phyloP scores from a whole-genome alignment of 2,329 filamentous ascomycete genomes.

The Sarocladiaceae sp. region DNA sequence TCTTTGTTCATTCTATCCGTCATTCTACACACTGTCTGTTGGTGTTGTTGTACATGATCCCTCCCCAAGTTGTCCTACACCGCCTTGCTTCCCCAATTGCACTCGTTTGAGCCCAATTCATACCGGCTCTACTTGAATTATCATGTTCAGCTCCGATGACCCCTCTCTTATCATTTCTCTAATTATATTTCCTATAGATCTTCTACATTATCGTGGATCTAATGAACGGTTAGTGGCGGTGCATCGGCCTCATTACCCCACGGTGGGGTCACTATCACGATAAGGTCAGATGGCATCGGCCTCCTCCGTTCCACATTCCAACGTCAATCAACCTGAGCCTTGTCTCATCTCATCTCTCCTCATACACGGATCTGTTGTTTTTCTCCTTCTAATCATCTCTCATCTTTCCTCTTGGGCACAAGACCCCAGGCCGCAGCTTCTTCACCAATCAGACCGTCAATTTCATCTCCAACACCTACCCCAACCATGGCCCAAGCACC shows the following conservation, averaged over 20 bases:
- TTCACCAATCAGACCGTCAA: background rate
- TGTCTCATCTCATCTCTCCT: background rate
- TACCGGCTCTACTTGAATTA: too few relatives aligned
- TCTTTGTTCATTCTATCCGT: too few relatives aligned
- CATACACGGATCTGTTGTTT: too few relatives aligned
- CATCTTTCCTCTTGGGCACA: background rate
- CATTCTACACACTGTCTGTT: too few relatives aligned
- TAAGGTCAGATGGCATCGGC: too few relatives aligned
- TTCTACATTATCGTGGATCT: background rate
- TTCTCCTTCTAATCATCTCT: background rate
- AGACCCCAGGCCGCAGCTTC: background rate
- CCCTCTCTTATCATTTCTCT: background rate
- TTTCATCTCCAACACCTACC: background rate
- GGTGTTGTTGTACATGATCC: too few relatives aligned
- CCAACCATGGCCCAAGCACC: slow-evolving; percentile 11
- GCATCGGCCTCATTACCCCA: background rate
- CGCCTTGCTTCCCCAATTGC: too few relatives aligned
- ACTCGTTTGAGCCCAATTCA: too few relatives aligned
- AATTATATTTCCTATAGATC: background rate
- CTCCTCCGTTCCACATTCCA: background rate
- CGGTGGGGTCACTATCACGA: slow-evolving; percentile 1
- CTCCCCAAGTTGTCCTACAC: too few relatives aligned
- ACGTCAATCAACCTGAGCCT: background rate
- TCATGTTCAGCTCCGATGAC: too few relatives aligned
- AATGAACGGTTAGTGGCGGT: background rate